Percentiles rank a stretch among this genome's conserved stretches.
These are phyloP conservation scores for Penicillium tannophilum DNA, from an alignment of 495 filamentous ascomycete species.

Conservation along the genomic window DNA sequence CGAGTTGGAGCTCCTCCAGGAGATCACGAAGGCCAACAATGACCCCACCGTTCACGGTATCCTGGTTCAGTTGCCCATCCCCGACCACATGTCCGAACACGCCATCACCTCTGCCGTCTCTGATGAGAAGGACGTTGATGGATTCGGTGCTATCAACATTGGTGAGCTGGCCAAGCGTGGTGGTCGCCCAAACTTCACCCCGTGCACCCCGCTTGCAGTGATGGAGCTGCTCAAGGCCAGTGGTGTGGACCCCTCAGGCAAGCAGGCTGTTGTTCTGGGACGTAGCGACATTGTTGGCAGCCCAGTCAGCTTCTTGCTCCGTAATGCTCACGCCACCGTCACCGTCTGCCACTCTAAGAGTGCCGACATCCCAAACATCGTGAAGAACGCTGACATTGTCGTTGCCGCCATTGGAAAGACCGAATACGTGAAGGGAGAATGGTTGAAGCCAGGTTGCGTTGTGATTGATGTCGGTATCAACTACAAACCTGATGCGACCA, in stretches of 20 bases:
- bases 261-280: conserved; percentile 92
- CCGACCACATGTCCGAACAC: conserved; percentile 85
- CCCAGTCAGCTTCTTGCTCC: conserved; percentile 91
- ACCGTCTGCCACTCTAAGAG: conserved; percentile 95
- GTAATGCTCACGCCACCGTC: conserved; percentile 94
- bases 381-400: conserved; percentile 87
- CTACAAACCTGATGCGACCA: conserved; percentile 89
- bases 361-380: conserved; percentile 63
- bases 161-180: conserved; percentile 95
- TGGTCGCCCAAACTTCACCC: conserved; percentile 81
- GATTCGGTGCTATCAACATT: conserved; percentile 91
- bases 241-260: conserved; percentile 80
- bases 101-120: conserved; percentile 85
- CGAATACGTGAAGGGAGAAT: conserved; percentile 88
- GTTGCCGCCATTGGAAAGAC: conserved; percentile 90
- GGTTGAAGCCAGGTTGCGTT: conserved; percentile 89
- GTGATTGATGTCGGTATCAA: conserved; percentile 99
- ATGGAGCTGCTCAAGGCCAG: conserved; percentile 88
- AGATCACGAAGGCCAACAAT: conserved; percentile 81
- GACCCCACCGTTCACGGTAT: conserved; percentile 88
- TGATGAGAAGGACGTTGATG: conserved; percentile 96
- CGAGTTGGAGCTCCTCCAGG: conserved; percentile 81
- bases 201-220: conserved; percentile 95
- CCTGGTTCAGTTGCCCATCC: conserved; percentile 89
- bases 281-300: conserved; percentile 97